These are phyloP conservation scores for Phytophthora parvispora DNA, from an alignment of 352 stramenopile species.

Conservation along the genomic window DNA sequence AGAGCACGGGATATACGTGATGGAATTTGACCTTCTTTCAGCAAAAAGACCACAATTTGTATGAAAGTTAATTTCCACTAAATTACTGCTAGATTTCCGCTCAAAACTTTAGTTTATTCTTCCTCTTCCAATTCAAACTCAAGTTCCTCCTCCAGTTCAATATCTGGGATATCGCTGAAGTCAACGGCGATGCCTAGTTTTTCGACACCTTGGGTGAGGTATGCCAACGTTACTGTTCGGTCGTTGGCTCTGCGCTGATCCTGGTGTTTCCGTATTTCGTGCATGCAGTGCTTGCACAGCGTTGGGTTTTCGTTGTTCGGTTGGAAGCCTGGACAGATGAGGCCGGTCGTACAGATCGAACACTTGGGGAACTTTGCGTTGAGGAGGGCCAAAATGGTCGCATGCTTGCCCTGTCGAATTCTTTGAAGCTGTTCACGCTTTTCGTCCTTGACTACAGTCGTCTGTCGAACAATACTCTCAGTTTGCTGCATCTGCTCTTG, in stretches of 20 bases:
- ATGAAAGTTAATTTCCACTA: too few species aligned
- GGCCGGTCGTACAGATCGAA: slow-evolving; percentile 69
- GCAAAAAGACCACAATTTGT: neutral
- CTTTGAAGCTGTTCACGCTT: slow-evolving; percentile 48
- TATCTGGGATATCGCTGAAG: slow-evolving; percentile 58
- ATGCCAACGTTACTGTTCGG: slow-evolving; percentile 46
- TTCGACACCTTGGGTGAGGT: slow-evolving; percentile 54
- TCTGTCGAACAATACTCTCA: slow-evolving; percentile 61
- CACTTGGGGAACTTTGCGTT: slow-evolving; percentile 76
- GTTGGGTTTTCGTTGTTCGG: slow-evolving; percentile 71
- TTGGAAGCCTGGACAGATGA: slow-evolving; percentile 82
- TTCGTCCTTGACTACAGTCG: slow-evolving; percentile 53
- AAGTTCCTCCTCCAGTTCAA: slow-evolving; percentile 70
- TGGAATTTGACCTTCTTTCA: neutral
- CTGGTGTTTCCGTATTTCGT: slow-evolving; percentile 77
- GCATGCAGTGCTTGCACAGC: slow-evolving; percentile 83
- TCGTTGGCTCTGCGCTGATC: slow-evolving; percentile 51
- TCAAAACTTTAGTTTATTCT: slow-evolving; percentile 13
- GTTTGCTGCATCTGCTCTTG: slow-evolving; percentile 49
- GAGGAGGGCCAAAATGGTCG: slow-evolving; percentile 52
- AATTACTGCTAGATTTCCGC: too few species aligned
- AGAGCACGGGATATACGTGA: neutral
- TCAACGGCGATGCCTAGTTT: slow-evolving; percentile 72
- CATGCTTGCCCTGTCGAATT: slow-evolving; percentile 58
- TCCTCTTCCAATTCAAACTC: slow-evolving; percentile 54